phyloP scores from a whole-genome alignment of 2,329 filamentous ascomycete genomes.

The Calonectria fujianensis region DNA sequence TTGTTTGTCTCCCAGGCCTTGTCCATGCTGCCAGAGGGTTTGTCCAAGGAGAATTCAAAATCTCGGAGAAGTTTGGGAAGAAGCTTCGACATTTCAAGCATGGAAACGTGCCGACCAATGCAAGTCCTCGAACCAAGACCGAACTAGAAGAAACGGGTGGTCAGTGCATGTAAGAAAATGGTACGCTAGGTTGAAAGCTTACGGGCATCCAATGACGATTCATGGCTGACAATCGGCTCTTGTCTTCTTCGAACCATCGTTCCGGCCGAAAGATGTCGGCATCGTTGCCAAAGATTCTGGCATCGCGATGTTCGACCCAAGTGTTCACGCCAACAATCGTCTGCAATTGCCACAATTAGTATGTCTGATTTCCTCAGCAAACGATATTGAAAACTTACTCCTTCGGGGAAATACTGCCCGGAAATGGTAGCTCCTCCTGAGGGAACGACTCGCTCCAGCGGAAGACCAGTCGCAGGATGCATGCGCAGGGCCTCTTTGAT shows the following conservation, averaged over 20 bases:
- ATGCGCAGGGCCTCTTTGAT: constrained; percentile 51
- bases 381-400: constrained; percentile 36
- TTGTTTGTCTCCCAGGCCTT: constrained; percentile 20
- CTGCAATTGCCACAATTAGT: constrained; percentile 4
- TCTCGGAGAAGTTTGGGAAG: constrained; percentile 48
- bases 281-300: constrained; percentile 45
- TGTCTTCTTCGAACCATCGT: constrained; percentile 43
- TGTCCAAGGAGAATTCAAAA: constrained; percentile 45
- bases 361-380: background rate
- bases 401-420: constrained; percentile 46
- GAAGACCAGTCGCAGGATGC: constrained; percentile 47
- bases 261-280: constrained; percentile 45
- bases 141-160: constrained; percentile 38
- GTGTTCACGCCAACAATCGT: constrained; percentile 49
- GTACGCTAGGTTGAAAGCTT: background rate
- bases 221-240: constrained; percentile 39
- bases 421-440: constrained; percentile 44
- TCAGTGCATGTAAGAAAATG: background rate
- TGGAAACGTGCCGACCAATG: constrained; percentile 50
- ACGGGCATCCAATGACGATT: constrained; percentile 52
- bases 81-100: constrained; percentile 53
- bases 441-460: constrained; percentile 47
- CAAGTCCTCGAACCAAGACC: constrained; percentile 50
- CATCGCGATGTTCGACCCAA: constrained; percentile 51
- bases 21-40: background rate